Conservation (phyloP, 768 basidiomycete species). For the Termitomyces sp. region DNA sequence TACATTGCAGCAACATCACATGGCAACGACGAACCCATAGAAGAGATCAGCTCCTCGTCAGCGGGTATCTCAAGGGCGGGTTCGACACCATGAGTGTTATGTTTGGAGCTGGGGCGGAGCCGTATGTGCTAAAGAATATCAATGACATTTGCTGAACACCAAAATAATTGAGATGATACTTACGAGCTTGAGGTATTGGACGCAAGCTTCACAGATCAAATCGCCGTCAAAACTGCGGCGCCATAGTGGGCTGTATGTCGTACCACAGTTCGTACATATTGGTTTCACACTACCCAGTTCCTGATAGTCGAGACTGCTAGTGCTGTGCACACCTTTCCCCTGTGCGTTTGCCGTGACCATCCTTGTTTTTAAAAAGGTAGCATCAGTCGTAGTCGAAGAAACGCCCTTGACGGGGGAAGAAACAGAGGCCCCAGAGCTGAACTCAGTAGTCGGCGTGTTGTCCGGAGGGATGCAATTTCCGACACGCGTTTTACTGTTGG, state of each 20-base stretch:
- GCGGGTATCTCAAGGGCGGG: neutral
- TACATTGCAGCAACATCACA: neutral
- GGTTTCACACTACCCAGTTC: neutral
- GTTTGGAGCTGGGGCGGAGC: neutral
- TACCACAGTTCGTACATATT: conserved; percentile 76
- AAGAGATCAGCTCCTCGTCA: neutral
- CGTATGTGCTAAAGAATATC: too few species aligned
- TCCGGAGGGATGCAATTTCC: too few species aligned
- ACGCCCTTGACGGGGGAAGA: too few species aligned
- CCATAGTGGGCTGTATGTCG: conserved; percentile 86
- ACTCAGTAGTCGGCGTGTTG: too few species aligned
- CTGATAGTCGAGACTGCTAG: neutral
- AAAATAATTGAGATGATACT: conserved; percentile 11
- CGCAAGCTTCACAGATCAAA: conserved; percentile 85
- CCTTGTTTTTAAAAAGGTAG: too few species aligned
- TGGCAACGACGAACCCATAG: neutral
- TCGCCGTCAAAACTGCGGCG: conserved; percentile 82
- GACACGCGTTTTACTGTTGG: neutral
- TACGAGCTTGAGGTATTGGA: conserved; percentile 81
- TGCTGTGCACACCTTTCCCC: neutral
- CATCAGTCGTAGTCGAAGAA: neutral
- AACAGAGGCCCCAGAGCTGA: too few species aligned
- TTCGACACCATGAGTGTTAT: neutral
- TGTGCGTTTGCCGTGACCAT: neutral
- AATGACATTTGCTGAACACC: too few species aligned